Base-by-base conservation (phyloP, 108 stramenopile species). In the Seminavis robusta region DNA sequence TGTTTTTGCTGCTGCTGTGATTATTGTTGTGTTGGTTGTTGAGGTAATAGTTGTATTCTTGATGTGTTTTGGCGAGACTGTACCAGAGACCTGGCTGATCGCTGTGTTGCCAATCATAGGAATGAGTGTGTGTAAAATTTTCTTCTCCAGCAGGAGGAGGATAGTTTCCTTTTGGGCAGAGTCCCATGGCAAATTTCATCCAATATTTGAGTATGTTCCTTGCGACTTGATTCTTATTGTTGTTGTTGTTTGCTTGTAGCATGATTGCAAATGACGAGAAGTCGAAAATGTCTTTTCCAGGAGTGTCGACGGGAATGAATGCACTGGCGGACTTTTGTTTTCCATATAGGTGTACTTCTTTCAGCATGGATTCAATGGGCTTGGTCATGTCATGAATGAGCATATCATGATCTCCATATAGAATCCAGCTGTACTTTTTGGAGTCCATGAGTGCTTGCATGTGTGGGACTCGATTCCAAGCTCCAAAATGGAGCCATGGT, bases 401-500 rank as follows among this genome's bases (percentile, higher is more conserved):
- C 8, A 15, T 9, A 19, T 46, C 45, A 8, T 15, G 16, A 46
- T 46, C 45, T 9, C 45, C 45, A 20, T 46, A 46, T 9, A 46
- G 45, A n/a, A 46, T 20, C 45, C 45, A 46, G 11, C 16, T n/a
- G 17, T 46, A 46, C 8, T 46, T 20, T n/a, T n/a, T n/a, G n/a
- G n/a, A n/a, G 8, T 11, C n/a, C 9, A 46, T 8, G 17, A 19
- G 8, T 9, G 45, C 45, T 20, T 46, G 45, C 11, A 46, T 46
- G 9, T 46, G 45, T 9, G 45, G n/a, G 17, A 46, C 45, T n/a
- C 45, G 45, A 9, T 46, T 19, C 45, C 45, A 46, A 15, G 13
- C 45, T n/a, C 16, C 45, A 46, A 46, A 46, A 11, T 46, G 9
- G 11, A 46, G 45, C 45, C 45, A 46, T 19, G 11, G 11, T 19